Conservation (phyloP, 352 stramenopile species). For the Pythium sp. region DNA sequence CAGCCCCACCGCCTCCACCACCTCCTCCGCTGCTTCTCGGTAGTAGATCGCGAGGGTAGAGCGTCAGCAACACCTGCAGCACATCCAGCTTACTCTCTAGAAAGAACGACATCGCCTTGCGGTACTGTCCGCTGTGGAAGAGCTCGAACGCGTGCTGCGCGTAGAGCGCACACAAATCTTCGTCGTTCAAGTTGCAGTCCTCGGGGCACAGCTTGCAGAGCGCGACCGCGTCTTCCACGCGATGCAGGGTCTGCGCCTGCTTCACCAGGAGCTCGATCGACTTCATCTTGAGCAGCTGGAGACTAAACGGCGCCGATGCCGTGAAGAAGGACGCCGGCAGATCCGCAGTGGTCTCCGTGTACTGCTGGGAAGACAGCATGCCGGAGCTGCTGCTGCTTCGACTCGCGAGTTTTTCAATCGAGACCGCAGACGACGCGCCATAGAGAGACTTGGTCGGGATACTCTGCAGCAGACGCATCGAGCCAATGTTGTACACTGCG, state of each 20-base stretch:
- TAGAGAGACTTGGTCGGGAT: slow-evolving; percentile 57
- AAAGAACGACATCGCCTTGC: slow-evolving; percentile 64
- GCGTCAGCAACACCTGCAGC: slow-evolving; percentile 58
- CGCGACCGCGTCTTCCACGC: slow-evolving; percentile 57
- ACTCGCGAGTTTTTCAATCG: slow-evolving; percentile 14
- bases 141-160: slow-evolving; percentile 55
- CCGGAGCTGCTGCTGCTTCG: not conserved
- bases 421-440: slow-evolving; percentile 26
- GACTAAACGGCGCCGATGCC: slow-evolving; percentile 35
- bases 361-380: not conserved
- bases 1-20: slow-evolving; percentile 20
- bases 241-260: slow-evolving; percentile 27
- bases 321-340: slow-evolving; percentile 38
- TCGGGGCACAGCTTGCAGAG: slow-evolving; percentile 67
- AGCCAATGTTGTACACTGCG: slow-evolving; percentile 60
- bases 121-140: slow-evolving; percentile 40
- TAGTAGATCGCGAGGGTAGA: slow-evolving; percentile 72
- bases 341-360: slow-evolving; percentile 6
- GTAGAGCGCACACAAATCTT: slow-evolving; percentile 51
- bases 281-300: slow-evolving; percentile 57
- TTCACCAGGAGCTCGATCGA: slow-evolving; percentile 53
- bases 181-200: slow-evolving; percentile 53
- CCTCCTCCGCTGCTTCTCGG: slow-evolving; percentile 43
- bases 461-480: slow-evolving; percentile 50
- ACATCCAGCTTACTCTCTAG: slow-evolving; percentile 42